Evolutionary conservation across 1,284 basidiomycete genomes (phyloP), one percentile per base, ranked within the genome.

Genomic region (Trichosporon coremiiforme): DNA sequence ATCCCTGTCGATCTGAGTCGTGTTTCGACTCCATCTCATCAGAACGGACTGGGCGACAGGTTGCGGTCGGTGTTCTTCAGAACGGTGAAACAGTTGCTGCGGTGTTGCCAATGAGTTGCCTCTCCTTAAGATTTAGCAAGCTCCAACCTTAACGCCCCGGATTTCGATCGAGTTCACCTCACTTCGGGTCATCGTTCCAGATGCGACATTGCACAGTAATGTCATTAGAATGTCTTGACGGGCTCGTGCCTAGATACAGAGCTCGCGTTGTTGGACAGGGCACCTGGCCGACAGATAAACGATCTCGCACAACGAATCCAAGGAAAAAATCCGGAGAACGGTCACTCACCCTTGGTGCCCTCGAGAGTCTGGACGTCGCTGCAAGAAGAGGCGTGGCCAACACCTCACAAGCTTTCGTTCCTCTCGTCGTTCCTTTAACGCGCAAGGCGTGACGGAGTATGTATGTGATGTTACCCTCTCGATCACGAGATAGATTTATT

Each of bases 371-470:
- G 10, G 55, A 10, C 4, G 10, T 41, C 29, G 29, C 29, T 31
- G 29, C 25, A 17, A 31, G 10, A 7, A 20, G 29, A 25, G 29
- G 25, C 8, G 29, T 7, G 57, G 17, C n/a, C 15, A 31, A n/a
- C 57, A n/a, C 57, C 4, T 3, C 5, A 60, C 57, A 60, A 60
- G 57, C 57, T 60, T 60, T 60, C 57, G 57, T 60, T 60, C 57
- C 57, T 60, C 17, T 33, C n/a, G 4, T 60, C 5, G 57, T 60
- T 60, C 57, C 57, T 60, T 35, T 31, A 13, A 33, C 57, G 57
- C 29, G 57, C 57, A 33, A 33, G 57, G 57, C 57, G 57, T 60
- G 57, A 60, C 57, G 57, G 57, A 60, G 31, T 33, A 60, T 60
- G 57, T 60, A 60, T 31, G 29, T 60, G 6, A 35, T 25, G 57